Evolutionary conservation across 352 stramenopile genomes (phyloP).

Genomic region (Phytophthora multivora): DNA sequence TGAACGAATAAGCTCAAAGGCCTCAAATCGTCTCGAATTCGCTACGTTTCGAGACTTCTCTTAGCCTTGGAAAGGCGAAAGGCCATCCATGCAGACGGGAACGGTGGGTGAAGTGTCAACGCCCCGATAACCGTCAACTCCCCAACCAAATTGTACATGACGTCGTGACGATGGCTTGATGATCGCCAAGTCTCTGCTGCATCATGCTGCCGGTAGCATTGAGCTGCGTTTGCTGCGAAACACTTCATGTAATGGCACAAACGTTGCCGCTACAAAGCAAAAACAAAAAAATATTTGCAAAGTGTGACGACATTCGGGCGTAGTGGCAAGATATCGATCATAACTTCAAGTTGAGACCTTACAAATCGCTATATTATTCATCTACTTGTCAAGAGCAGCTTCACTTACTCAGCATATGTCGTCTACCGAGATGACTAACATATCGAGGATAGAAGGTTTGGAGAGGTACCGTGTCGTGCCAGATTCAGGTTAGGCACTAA

Average conservation of each 20-base stretch:
- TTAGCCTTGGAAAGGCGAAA: slow-evolving; percentile 15
- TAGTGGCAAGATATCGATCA: not conserved
- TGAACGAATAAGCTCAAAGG: not conserved
- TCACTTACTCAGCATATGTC: slow-evolving; percentile 1
- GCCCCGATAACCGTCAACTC: slow-evolving; percentile 23
- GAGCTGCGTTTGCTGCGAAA: not conserved
- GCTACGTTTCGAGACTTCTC: not conserved
- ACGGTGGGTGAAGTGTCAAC: slow-evolving; percentile 12
- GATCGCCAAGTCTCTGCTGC: slow-evolving; percentile 6
- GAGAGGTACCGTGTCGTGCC: not conserved
- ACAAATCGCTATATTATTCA: slow-evolving; percentile 14
- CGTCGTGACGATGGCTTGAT: slow-evolving; percentile 26
- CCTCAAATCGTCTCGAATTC: too few species aligned
- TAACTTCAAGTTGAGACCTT: slow-evolving; percentile 23
- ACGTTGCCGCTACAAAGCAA: not conserved
- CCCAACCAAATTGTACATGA: slow-evolving; percentile 4
- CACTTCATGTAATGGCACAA: too few species aligned
- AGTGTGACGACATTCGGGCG: too few species aligned
- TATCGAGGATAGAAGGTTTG: not conserved
- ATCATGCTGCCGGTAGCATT: slow-evolving; percentile 5
- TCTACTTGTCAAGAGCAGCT: slow-evolving; percentile 7
- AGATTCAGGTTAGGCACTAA: too few species aligned
- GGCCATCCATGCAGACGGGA: slow-evolving; percentile 14
- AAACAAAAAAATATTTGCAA: not conserved
- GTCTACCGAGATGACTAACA: slow-evolving; percentile 19